Conservation (phyloP, 352 stramenopile species). For the Peronospora farinosa region DNA sequence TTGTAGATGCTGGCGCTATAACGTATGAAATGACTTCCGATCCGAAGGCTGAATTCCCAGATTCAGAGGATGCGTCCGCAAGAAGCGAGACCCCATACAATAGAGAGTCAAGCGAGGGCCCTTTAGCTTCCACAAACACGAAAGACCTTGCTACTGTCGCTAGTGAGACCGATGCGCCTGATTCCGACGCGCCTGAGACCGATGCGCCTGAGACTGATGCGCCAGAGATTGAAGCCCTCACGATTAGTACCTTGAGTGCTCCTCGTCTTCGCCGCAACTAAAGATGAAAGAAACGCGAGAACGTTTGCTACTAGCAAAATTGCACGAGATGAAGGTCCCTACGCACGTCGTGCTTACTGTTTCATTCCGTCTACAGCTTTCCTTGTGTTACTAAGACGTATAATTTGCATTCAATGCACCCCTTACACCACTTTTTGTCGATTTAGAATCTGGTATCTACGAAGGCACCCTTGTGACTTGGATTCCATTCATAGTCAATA, state of each 20-base stretch:
- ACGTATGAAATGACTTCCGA: too few species aligned
- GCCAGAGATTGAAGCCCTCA: background rate
- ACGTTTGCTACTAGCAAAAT: background rate
- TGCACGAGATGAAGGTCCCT: background rate
- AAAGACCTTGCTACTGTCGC: too few species aligned
- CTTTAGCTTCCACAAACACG: background rate
- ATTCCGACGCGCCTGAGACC: background rate
- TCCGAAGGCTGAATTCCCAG: too few species aligned
- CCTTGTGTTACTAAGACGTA: conserved; percentile 10
- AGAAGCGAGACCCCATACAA: background rate
- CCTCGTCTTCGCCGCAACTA: conserved; percentile 16
- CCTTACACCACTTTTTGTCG: background rate
- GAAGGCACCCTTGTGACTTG: too few species aligned
- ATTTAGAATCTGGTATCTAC: background rate
- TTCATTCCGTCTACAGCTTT: conserved; percentile 8
- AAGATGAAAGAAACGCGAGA: background rate
- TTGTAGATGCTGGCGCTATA: background rate
- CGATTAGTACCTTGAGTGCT: background rate
- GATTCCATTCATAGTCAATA: too few species aligned
- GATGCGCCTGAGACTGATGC: conserved; percentile 3
- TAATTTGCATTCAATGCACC: conserved; percentile 10
- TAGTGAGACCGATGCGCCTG: too few species aligned
- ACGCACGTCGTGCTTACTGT: conserved; percentile 20
- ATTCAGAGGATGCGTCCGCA: too few species aligned
- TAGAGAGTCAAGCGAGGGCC: background rate